phyloP scores from a whole-genome alignment of 768 basidiomycete species.

The Psilocybe cyanescens region DNA sequence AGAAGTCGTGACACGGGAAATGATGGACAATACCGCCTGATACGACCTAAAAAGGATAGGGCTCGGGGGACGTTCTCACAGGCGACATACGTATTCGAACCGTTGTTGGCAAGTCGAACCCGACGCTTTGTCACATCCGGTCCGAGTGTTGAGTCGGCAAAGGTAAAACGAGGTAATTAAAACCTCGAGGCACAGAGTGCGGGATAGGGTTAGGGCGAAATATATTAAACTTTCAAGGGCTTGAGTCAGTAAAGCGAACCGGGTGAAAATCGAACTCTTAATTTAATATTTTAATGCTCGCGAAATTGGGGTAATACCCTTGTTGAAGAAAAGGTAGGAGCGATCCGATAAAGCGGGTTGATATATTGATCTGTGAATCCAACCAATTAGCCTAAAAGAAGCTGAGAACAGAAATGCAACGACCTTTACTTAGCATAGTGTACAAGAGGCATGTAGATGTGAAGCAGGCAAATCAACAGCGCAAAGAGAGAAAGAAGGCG shows the following conservation, averaged over 20 bases:
- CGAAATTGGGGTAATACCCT: not conserved
- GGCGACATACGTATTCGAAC: not conserved
- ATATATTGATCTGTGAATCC: not conserved
- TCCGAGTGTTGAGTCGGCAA: not conserved
- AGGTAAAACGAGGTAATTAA: not conserved
- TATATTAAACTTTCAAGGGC: not conserved
- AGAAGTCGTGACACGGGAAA: constrained; percentile 7
- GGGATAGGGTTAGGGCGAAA: not conserved
- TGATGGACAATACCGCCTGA: not conserved
- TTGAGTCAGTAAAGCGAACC: not conserved
- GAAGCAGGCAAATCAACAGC: not conserved
- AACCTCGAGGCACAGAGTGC: not conserved
- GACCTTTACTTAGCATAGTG: not conserved
- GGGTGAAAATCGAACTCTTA: not conserved
- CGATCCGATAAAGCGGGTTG: not conserved
- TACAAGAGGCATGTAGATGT: not conserved
- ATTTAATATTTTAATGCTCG: not conserved
- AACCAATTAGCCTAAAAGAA: not conserved
- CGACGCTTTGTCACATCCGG: constrained; percentile 8
- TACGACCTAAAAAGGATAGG: not conserved
- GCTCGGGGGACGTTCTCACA: not conserved
- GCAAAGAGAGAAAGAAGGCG: not conserved
- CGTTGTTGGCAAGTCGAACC: constrained; percentile 14
- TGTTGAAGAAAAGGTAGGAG: not conserved
- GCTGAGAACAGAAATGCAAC: not conserved